Evolutionary conservation across 2,329 filamentous ascomycete genomes (phyloP).

Genomic region (Seiridium cupressi): DNA sequence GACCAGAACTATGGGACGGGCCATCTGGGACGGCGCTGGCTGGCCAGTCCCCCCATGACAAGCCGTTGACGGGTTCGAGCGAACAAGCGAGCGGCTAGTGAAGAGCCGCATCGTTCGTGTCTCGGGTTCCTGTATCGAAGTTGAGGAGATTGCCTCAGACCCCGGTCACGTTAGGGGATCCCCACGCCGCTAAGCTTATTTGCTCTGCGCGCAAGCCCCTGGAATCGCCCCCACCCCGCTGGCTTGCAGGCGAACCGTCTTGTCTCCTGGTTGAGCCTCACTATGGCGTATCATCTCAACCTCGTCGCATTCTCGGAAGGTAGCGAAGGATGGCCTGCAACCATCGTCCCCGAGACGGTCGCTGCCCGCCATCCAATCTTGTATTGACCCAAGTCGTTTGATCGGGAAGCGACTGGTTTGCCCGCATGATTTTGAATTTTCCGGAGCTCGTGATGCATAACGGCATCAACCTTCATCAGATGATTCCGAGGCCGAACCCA

Average conservation of each 20-base stretch:
- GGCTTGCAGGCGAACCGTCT: neutral
- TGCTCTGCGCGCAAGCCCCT: neutral
- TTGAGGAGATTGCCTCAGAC: constrained; percentile 4
- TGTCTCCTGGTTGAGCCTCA: constrained; percentile 4
- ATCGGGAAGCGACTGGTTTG: neutral
- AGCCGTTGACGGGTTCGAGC: too few relatives aligned
- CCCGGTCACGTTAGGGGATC: neutral
- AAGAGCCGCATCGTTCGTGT: constrained; percentile 4
- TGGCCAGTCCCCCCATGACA: too few relatives aligned
- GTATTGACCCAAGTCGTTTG: neutral
- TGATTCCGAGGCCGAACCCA: neutral
- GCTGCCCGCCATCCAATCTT: too few relatives aligned
- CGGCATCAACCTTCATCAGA: neutral
- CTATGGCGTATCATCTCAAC: neutral
- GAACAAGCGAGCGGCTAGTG: neutral
- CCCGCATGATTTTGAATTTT: neutral
- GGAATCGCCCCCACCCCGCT: neutral
- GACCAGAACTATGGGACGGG: neutral
- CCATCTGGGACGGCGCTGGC: too few relatives aligned
- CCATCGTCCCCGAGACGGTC: too few relatives aligned
- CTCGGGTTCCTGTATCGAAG: constrained; percentile 2
- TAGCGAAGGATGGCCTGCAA: neutral
- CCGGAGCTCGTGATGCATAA: neutral
- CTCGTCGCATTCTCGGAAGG: neutral
- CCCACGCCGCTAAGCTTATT: neutral